Evolutionary conservation across 495 filamentous ascomycete species (phyloP).

Genomic region (Cryomyces antarcticus): DNA sequence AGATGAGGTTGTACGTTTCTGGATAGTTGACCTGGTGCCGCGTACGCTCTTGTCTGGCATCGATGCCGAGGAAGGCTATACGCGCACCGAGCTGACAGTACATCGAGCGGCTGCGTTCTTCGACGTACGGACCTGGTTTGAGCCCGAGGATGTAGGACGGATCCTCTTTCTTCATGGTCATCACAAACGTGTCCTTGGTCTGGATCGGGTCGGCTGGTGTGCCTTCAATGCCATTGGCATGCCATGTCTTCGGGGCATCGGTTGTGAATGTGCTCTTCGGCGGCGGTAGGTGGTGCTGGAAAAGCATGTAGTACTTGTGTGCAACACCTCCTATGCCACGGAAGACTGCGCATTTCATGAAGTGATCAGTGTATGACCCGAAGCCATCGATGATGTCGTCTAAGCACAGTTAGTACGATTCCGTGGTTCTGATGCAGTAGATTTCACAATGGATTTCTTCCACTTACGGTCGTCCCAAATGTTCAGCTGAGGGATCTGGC

Average conservation of each 20-base stretch:
- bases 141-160: slow-evolving; percentile 62
- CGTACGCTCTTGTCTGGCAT: slow-evolving; percentile 81
- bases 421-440: neutral
- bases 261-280: slow-evolving; percentile 69
- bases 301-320: slow-evolving; percentile 57
- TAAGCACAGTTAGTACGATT: neutral
- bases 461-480: slow-evolving; percentile 72
- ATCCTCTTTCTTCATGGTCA: slow-evolving; percentile 35
- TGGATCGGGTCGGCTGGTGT: slow-evolving; percentile 43
- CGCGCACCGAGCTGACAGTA: slow-evolving; percentile 68
- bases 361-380: slow-evolving; percentile 78
- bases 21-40: slow-evolving; percentile 79
- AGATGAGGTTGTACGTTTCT: slow-evolving; percentile 74
- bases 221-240: slow-evolving; percentile 22
- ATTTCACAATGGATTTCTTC: slow-evolving; percentile 24
- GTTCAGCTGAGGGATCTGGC: slow-evolving; percentile 77
- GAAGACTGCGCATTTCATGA: slow-evolving; percentile 86
- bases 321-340: slow-evolving; percentile 65
- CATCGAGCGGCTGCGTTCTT: slow-evolving; percentile 58
- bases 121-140: slow-evolving; percentile 58
- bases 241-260: slow-evolving; percentile 34
- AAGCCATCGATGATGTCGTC: slow-evolving; percentile 74
- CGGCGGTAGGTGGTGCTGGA: slow-evolving; percentile 80
- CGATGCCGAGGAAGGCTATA: slow-evolving; percentile 72
- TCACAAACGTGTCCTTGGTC: slow-evolving; percentile 45